These are phyloP conservation scores for Canna indica DNA, from an alignment of 176 grass and related monocot species.

Conservation along the genomic window DNA sequence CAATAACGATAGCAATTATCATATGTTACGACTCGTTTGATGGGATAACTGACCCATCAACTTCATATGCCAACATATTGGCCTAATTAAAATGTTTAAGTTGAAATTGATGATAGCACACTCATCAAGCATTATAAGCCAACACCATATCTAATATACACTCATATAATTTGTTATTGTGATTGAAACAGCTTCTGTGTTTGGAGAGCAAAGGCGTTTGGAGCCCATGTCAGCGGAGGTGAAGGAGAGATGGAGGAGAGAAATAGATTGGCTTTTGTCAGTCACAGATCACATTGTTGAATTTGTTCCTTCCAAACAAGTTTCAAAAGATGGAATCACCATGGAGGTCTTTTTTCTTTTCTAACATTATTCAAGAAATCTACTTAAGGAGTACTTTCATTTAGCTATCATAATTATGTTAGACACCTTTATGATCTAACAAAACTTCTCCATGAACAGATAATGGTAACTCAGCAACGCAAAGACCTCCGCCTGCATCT, in stretches of 20 bases:
- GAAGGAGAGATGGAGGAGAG: background rate
- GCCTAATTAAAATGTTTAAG: no score
- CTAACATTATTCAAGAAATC: no score
- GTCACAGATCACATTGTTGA: slow-evolving; percentile 2
- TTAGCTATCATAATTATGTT: no score
- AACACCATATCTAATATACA: no score
- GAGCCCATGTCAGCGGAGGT: background rate
- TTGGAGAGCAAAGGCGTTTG: background rate
- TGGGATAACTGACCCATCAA: no score
- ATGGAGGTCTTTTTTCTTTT: background rate
- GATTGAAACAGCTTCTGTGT: background rate
- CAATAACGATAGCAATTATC: no score
- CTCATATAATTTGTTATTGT: background rate
- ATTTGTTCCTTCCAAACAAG: slow-evolving; percentile 6
- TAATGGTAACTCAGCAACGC: slow-evolving; percentile 4
- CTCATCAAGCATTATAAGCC: no score
- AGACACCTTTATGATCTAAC: background rate
- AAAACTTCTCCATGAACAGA: background rate
- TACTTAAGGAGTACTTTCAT: no score
- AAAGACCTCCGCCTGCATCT: background rate
- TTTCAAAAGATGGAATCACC: background rate
- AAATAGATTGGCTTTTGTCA: slow-evolving; percentile 1
- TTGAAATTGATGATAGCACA: no score
- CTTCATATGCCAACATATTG: no score
- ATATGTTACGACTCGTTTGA: no score